These are phyloP conservation scores for Penicillium chermesinum DNA, from an alignment of 495 filamentous ascomycete genomes.

Conservation along the genomic window DNA sequence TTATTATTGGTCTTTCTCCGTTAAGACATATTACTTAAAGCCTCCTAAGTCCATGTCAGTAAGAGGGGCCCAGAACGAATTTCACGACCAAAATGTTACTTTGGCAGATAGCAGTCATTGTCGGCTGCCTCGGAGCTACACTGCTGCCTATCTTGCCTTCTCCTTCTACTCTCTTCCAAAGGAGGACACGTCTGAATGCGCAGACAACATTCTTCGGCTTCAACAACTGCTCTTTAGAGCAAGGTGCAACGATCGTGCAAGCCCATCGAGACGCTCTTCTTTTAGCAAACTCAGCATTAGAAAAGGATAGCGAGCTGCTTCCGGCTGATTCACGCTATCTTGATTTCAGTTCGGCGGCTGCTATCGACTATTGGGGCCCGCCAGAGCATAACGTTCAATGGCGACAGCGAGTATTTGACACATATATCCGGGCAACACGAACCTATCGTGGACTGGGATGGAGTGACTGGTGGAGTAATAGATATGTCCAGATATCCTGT, in stretches of 20 bases:
- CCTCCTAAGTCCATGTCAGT: too few species aligned
- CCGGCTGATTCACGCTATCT: background rate
- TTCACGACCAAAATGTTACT: too few species aligned
- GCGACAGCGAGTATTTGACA: background rate
- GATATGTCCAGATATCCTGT: background rate
- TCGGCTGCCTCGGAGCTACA: too few species aligned
- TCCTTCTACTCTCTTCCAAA: constrained; percentile 13
- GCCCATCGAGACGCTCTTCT: background rate
- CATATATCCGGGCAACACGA: background rate
- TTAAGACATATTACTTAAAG: too few species aligned
- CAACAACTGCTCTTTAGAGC: background rate
- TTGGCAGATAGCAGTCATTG: too few species aligned
- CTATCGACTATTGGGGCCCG: background rate
- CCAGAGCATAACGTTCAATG: background rate
- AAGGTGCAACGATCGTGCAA: background rate
- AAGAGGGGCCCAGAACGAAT: too few species aligned
- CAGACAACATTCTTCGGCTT: background rate
- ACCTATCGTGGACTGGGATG: background rate
- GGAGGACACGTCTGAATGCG: background rate
- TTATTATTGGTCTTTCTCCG: too few species aligned
- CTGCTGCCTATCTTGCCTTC: constrained; percentile 6
- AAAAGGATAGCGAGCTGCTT: background rate
- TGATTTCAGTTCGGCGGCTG: background rate
- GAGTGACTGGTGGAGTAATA: background rate
- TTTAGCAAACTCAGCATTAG: background rate